Evolutionary conservation across 371 early-diverging fungal genomes (phyloP), one percentile per base, ranked within the genome.

Genomic region (Mucor saturninus): DNA sequence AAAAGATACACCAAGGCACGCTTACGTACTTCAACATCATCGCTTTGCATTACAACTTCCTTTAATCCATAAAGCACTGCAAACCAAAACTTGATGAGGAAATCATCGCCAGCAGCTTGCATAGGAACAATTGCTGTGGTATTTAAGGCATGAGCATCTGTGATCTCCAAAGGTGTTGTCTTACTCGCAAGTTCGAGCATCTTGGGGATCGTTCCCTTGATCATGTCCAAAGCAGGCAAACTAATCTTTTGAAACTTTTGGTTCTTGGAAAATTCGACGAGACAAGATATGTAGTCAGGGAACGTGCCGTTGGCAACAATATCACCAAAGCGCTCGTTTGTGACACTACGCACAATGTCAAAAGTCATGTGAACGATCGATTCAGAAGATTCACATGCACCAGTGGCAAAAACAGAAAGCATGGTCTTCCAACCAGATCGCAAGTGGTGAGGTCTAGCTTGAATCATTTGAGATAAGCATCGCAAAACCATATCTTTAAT

Each of bases 401-500:
- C 93, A 8, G 83, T 84, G 1, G 89, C 81, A 66, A 94, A 88
- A 0, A 91, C 93, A n/a, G 88, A 84, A 43, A 94, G 79, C 77
- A 96, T 87, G 0, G 95, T 89, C 72, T 92, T 94, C 96, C 96
- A 96, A 2, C 96, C 98, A 21, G 91, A 91, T 74, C 92, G 79
- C 67, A 93, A 85, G 73, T 95, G 82, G 75, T 84, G 75, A 37
- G 86, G 74, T 52, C 87, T 76, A 0, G 95, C 91, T 64, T 91
- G 91, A 51, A 96, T 90, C 82, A 97, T 89, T 75, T 96, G 95
- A 42, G 90, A 87, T 21, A 97, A 67, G 67, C 96, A 97, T 15
- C 91, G 86, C 45, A 97, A 69, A 0, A 91, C 94, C 94, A 96
- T 93, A 72, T 97, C 98, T 74, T 95, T 94, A 73, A 97, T 92